phyloP scores from a whole-genome alignment of 2,329 filamentous ascomycete genomes.

The Massarina eburnea region DNA sequence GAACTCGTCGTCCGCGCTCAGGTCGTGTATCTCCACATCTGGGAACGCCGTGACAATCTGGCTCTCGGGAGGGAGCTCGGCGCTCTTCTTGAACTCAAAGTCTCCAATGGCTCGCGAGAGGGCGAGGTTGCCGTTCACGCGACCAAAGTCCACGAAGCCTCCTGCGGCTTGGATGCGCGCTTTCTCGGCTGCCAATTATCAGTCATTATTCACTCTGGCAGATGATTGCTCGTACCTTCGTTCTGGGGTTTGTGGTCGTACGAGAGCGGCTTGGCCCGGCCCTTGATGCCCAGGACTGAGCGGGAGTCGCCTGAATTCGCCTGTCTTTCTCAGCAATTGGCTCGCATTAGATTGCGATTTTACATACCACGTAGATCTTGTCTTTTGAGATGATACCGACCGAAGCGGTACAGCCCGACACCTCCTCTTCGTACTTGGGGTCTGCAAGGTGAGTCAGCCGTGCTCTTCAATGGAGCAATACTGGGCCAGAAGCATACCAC shows the following conservation, averaged over 20 bases:
- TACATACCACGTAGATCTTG: conserved; percentile 92
- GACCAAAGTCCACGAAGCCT: conserved; percentile 96
- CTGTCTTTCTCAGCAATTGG: conserved; percentile 51
- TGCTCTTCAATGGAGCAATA: conserved; percentile 7
- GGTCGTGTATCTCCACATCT: conserved; percentile 87
- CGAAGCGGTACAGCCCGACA: conserved; percentile 95
- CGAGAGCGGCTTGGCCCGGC: conserved; percentile 94
- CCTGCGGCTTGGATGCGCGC: conserved; percentile 93
- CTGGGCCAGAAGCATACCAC: conserved; percentile 62
- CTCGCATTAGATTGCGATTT: background rate
- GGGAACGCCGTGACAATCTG: conserved; percentile 98
- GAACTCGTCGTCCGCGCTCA: conserved; percentile 94
- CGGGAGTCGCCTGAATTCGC: conserved; percentile 96
- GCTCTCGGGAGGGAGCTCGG: conserved; percentile 93
- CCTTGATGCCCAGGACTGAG: conserved; percentile 93
- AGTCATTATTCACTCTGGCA: conserved; percentile 10
- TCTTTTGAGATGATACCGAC: conserved; percentile 85
- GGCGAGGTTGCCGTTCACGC: conserved; percentile 96
- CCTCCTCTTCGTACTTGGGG: conserved; percentile 94
- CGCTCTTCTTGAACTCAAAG: conserved; percentile 99
- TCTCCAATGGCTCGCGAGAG: conserved; percentile 96
- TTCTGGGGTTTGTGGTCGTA: conserved; percentile 99
- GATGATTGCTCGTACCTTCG: conserved; percentile 64
- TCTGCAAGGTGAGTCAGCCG: conserved; percentile 59
- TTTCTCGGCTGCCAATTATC: conserved; percentile 73